Base-by-base conservation (phyloP, 2,329 filamentous ascomycete species). In the Hypoxylon sp. region DNA sequence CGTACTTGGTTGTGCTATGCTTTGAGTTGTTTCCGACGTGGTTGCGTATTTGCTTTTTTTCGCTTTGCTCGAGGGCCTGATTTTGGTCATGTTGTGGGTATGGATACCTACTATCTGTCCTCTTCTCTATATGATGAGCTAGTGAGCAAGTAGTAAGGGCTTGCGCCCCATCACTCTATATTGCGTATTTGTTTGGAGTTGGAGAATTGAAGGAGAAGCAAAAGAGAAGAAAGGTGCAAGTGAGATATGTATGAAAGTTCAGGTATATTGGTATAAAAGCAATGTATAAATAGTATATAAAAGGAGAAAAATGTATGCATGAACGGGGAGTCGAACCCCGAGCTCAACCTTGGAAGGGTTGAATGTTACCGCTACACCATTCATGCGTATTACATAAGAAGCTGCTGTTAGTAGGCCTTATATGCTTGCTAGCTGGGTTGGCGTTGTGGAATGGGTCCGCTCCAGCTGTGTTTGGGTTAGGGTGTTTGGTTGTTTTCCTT, bases 341-440 rank as follows among this genome's bases (percentile, higher is more conserved):
- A 67, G 57, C 52, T 67, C 61, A 65, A 67, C 65, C 65, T 61
- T 67, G 61, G 64, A 64, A 67, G 56, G 48, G 48, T 64, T 64
- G 51, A 64, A 67, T 67, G 64, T 61, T 67, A 64, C 64, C 61
- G 64, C 64, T 61, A 67, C 65, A 62, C 57, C 58, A 65, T 67
- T 64, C 64, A 67, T 67, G 60, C 64, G n/a, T 20, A 51, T 51
- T 57, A 36, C 33, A 53, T 32, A 38, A 30, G 9, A 5, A 5
- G 20, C 26, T 36, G 14, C 9, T 20, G 4, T 38, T 40, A 11
- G 16, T 40, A 2, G 2, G n/a, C n/a, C 4, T 20, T 40, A 40
- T 40, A 40, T 40, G 20, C 1, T 20, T n/a, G 14, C 4, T 9
- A 4, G 3, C 14, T 36, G 20, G 7, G 16, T 20, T 11, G n/a